Evolutionary conservation across 306 rosid genomes (phyloP), one percentile per base, ranked within the genome.

Genomic region (Acacia acuminata): DNA sequence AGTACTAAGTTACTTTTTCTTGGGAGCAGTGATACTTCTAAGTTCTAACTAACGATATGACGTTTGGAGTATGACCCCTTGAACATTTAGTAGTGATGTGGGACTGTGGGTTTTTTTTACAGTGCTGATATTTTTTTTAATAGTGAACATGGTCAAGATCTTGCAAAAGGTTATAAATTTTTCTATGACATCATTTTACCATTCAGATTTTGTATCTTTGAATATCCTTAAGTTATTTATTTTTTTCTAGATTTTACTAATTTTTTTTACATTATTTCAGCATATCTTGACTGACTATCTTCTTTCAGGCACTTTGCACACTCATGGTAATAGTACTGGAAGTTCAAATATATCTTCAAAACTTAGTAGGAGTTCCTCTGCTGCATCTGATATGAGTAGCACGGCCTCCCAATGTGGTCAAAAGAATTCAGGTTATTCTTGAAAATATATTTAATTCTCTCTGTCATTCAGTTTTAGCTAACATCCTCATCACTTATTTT

Each of bases 341-440:
- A 60, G 34, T 60, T 22, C 66, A 34, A 60, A 63, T 32, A 81
- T 53, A 80, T 85, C 70, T 82, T 80, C 83, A 77, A 85, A 84
- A 64, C 93, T 84, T 77, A 82, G 79, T 44, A 89, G 94, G 84
- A 88, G 89, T 81, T 90, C 92, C 50, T 91, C 97, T 69, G 82
- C 90, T 81, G 77, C 85, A 53, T 93, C 94, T 81, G 97, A 91
- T 79, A 84, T 89, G 22, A 85, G 97, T 85, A 88, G 93, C 82
- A 38, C 83, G 66, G 15, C 89, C 81, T 90, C 91, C 78, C 89
- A 87, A 78, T 80, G 77, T 84, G 83, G 90, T 70, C 38, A 87
- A 3, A 24, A 84, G 84, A 82, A 76, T 85, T 24, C 92, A 89
- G 99, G 94, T 92, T 77, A 76, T 81, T 85, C 84, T 80, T 85